Percentiles rank a stretch among this genome's conserved stretches.
These are phyloP conservation scores for Penicillium sp. DNA, from an alignment of 2,329 filamentous ascomycete species.

Conservation along the genomic window DNA sequence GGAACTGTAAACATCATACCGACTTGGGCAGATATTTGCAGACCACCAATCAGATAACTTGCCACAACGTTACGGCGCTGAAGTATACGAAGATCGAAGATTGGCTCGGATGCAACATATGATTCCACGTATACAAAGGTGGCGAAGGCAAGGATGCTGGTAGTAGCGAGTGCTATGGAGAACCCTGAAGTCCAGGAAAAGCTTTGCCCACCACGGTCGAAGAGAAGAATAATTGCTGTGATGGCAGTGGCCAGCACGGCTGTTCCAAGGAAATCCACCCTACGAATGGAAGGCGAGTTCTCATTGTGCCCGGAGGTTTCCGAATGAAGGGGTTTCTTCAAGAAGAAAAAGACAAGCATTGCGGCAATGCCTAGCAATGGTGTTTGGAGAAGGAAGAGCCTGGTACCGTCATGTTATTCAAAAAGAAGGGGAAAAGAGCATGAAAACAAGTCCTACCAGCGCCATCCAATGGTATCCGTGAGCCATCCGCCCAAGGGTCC, in stretches of 20 bases:
- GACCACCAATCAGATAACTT: conserved; percentile 41
- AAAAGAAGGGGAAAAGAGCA: background rate
- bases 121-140: conserved; percentile 30
- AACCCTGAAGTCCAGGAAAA: conserved; percentile 29
- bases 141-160: conserved; percentile 10
- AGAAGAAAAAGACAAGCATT: conserved; percentile 39
- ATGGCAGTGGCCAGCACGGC: conserved; percentile 44
- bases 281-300: conserved; percentile 15
- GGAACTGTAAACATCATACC: conserved; percentile 64
- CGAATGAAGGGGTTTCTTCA: conserved; percentile 26
- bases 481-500: conserved; percentile 58
- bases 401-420: conserved; percentile 10
- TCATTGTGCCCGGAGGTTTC: background rate
- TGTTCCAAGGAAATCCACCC: conserved; percentile 59
- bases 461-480: conserved; percentile 62
- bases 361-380: conserved; percentile 52
- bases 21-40: conserved; percentile 57
- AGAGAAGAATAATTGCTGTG: conserved; percentile 41
- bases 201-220: conserved; percentile 48
- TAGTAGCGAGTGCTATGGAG: conserved; percentile 18
- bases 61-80: conserved; percentile 25
- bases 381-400: conserved; percentile 56
- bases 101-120: conserved; percentile 30
- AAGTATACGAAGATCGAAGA: conserved; percentile 34
- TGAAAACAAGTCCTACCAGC: conserved; percentile 46